Evolutionary conservation across 495 filamentous ascomycete genomes (phyloP).

Genomic region (Talaromyces trachyspermus): DNA sequence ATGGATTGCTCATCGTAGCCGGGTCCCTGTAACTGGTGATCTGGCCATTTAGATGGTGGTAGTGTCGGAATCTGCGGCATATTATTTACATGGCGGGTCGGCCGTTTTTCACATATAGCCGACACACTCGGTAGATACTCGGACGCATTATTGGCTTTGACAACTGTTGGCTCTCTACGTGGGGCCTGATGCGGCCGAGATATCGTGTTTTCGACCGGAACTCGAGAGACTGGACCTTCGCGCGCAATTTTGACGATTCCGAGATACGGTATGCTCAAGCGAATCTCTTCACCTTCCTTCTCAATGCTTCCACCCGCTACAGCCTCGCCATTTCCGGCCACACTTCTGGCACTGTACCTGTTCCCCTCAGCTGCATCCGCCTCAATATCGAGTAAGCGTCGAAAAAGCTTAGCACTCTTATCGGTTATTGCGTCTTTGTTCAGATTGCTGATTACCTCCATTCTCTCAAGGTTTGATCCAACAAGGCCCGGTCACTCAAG

Average conservation of each 20-base stretch:
- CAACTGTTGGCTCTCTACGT: neutral
- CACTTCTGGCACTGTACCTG: constrained; percentile 5
- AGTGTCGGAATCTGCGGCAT: no score
- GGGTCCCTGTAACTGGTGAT: neutral
- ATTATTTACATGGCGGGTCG: no score
- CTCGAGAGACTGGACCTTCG: constrained; percentile 10
- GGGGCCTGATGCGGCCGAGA: neutral
- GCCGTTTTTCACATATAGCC: neutral
- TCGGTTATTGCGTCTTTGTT: constrained; percentile 27
- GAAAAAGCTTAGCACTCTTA: constrained; percentile 25
- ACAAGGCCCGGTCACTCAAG: constrained; percentile 32
- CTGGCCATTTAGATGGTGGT: neutral
- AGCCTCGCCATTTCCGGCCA: constrained; percentile 12
- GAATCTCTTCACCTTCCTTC: constrained; percentile 11
- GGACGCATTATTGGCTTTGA: neutral
- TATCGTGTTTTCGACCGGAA: neutral
- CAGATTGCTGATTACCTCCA: constrained; percentile 20
- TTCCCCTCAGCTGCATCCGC: constrained; percentile 18
- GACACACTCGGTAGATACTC: no score
- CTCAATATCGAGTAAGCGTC: constrained; percentile 27
- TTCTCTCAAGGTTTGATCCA: no score
- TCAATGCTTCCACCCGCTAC: constrained; percentile 4
- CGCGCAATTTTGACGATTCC: constrained; percentile 20
- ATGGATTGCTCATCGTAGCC: neutral
- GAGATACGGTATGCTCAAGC: constrained; percentile 29